Percentiles rank a stretch among this genome's conserved stretches.
These are phyloP conservation scores for Fusarium sp. DNA, from an alignment of 2,329 filamentous ascomycete genomes.

Conservation along the genomic window DNA sequence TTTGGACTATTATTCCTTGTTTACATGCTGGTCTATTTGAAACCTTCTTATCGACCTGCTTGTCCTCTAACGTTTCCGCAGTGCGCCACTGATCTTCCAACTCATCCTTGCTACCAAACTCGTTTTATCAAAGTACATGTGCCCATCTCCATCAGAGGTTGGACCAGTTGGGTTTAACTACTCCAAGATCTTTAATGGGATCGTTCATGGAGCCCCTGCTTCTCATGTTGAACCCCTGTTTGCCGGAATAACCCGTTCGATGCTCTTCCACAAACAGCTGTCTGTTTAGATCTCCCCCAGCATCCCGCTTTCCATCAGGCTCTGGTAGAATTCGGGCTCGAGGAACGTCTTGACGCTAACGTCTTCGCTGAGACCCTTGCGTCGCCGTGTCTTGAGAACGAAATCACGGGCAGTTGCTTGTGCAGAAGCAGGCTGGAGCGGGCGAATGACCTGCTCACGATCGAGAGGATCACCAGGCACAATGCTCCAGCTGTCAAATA, in stretches of 20 bases:
- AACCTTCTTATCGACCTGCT: constrained; percentile 19
- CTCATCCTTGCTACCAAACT: constrained; percentile 27
- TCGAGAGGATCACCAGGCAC: constrained; percentile 96
- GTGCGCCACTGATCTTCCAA: constrained; percentile 18
- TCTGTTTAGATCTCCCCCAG: constrained; percentile 66
- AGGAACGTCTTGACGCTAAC: constrained; percentile 96
- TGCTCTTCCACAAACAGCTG: background rate
- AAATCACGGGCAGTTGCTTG: constrained; percentile 95
- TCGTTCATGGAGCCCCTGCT: constrained; percentile 22
- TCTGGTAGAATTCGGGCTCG: constrained; percentile 92
- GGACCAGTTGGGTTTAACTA: constrained; percentile 19
- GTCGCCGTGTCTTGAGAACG: constrained; percentile 91
- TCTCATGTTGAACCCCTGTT: constrained; percentile 2
- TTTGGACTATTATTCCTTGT: constrained; percentile 19
- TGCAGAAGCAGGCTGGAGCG: constrained; percentile 86
- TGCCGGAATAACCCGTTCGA: constrained; percentile 2
- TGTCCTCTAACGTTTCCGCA: constrained; percentile 1
- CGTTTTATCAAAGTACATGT: constrained; percentile 33
- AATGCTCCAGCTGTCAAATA: constrained; percentile 96
- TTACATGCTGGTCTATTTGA: constrained; percentile 23
- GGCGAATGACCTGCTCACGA: constrained; percentile 81
- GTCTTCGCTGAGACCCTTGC: constrained; percentile 95
- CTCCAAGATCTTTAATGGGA: constrained; percentile 15
- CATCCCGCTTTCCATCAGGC: constrained; percentile 87
- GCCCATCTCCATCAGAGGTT: constrained; percentile 29